Evolutionary conservation across 805 yeast genomes (phyloP).

Genomic region (Wickerhamomyces tratensis): DNA sequence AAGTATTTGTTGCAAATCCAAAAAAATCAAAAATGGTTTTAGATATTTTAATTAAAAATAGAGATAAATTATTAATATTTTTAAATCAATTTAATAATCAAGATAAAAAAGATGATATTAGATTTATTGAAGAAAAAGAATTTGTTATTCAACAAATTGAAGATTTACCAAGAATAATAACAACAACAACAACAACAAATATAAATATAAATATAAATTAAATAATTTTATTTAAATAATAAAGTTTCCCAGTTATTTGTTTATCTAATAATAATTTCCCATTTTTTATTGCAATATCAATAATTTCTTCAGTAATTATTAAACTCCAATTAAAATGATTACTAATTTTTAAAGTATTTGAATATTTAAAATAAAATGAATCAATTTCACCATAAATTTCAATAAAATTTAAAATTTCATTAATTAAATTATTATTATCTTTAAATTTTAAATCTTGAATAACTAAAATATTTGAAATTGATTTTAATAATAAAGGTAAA

Average conservation of each 20-base stretch:
- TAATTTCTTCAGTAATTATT: constrained; percentile 54
- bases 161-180: constrained; percentile 50
- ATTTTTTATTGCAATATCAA: constrained; percentile 44
- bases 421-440: constrained; percentile 21
- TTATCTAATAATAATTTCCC: constrained; percentile 61
- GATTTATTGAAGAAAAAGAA: constrained; percentile 68
- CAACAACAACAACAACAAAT: constrained; percentile 19
- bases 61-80: constrained; percentile 64
- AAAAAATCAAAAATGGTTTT: constrained; percentile 69
- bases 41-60: constrained; percentile 78
- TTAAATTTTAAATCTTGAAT: constrained; percentile 30
- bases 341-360: constrained; percentile 16
- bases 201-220: constrained; percentile 1
- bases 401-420: constrained; percentile 17
- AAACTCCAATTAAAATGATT: constrained; percentile 52
- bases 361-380: constrained; percentile 13
- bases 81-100: constrained; percentile 55
- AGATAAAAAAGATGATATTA: constrained; percentile 50
- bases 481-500: constrained; percentile 43
- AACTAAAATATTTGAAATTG: constrained; percentile 25
- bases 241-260: constrained; percentile 55
- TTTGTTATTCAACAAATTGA: constrained; percentile 71
- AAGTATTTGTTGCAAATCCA: constrained; percentile 95
- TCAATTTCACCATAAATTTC: constrained; percentile 21
- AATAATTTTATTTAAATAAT: constrained; percentile 36